Conservation (phyloP, 768 basidiomycete species). For the Clitopilus hobsonii region DNA sequence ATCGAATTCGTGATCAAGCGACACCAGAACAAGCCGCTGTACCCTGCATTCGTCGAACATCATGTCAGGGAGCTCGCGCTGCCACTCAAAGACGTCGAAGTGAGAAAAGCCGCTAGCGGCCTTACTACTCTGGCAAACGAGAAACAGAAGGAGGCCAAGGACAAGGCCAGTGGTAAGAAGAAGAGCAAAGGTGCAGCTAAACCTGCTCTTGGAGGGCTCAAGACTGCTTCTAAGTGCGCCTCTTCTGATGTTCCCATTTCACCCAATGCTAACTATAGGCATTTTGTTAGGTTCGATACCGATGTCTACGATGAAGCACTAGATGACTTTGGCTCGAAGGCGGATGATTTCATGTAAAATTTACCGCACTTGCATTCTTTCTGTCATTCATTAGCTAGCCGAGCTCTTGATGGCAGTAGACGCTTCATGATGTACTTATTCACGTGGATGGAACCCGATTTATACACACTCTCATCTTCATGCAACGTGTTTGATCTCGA, state of each 20-base stretch:
- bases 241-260: not conserved
- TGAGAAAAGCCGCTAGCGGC: slow-evolving; percentile 81
- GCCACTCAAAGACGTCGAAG: slow-evolving; percentile 85
- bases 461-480: not conserved
- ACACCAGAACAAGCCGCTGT: slow-evolving; percentile 81
- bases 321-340: slow-evolving; percentile 76
- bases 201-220: slow-evolving; percentile 72
- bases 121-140: slow-evolving; percentile 89
- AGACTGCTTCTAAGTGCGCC: slow-evolving; percentile 57
- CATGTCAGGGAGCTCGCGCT: slow-evolving; percentile 71
- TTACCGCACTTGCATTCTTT: not conserved
- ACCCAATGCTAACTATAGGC: not conserved
- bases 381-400: not conserved
- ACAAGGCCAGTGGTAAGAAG: slow-evolving; percentile 87
- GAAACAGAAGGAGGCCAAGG: slow-evolving; percentile 89
- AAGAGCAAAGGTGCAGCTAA: slow-evolving; percentile 69
- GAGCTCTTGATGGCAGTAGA: not conserved
- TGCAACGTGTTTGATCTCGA: not conserved
- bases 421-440: not conserved
- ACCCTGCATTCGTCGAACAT: slow-evolving; percentile 78
- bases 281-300: slow-evolving; percentile 64
- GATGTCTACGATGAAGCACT: slow-evolving; percentile 80
- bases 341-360: slow-evolving; percentile 89
- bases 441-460: not conserved
- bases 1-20: slow-evolving; percentile 71